A percentile compares a stretch with the other conserved stretches of the same genome.
Conservation (phyloP, 2,329 filamentous ascomycete species). For the Aureobasidium uvarum region DNA sequence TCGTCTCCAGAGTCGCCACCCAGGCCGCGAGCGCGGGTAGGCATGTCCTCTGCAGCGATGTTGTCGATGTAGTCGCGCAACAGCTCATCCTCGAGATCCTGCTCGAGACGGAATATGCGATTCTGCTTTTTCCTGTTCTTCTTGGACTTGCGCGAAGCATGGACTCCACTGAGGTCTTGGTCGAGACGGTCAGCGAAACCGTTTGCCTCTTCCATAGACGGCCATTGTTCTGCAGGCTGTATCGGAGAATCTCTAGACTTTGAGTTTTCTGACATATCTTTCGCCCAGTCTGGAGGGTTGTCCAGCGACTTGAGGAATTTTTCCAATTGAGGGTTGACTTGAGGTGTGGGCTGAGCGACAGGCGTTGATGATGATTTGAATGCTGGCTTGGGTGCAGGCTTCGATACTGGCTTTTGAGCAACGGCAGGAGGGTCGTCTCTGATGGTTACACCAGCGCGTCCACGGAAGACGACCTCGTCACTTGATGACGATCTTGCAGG, state of each 20-base stretch:
- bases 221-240: constrained; percentile 14
- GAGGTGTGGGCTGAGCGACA: not conserved
- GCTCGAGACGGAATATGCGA: constrained; percentile 32
- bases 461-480: constrained; percentile 71
- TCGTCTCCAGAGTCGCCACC: constrained; percentile 27
- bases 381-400: constrained; percentile 9
- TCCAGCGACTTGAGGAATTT: constrained; percentile 17
- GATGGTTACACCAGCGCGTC: constrained; percentile 43
- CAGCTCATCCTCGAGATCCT: constrained; percentile 54
- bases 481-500: constrained; percentile 58
- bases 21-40: constrained; percentile 19
- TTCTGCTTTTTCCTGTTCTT: constrained; percentile 39
- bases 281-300: constrained; percentile 16
- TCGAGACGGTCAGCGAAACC: constrained; percentile 23
- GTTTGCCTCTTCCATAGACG: constrained; percentile 13
- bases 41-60: constrained; percentile 42
- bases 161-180: constrained; percentile 18
- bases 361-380: constrained; percentile 8
- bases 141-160: constrained; percentile 31
- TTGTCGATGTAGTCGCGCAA: constrained; percentile 71
- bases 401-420: not conserved
- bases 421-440: constrained; percentile 33
- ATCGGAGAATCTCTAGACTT: not conserved
- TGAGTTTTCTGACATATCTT: not conserved
- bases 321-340: constrained; percentile 11